Evolutionary conservation across 352 stramenopile species (phyloP), one percentile per base, ranked within the genome.

Genomic region (Phytopythium litorale): DNA sequence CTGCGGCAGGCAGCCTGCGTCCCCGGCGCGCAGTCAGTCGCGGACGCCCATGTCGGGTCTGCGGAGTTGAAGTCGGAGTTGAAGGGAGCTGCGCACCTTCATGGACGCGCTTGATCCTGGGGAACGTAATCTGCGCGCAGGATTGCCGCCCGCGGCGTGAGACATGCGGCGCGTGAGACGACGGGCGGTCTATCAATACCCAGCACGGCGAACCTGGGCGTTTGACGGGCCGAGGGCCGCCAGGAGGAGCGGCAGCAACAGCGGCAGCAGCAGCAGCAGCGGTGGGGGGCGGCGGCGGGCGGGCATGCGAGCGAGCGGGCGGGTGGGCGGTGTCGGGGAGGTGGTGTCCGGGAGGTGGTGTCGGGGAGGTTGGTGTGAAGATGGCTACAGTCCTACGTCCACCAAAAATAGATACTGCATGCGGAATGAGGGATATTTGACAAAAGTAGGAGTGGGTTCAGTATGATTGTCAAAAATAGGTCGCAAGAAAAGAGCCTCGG

Each of bases 1-100:
- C 19, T 79, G 57, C 30, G 69, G 21, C 42, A 63, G 37, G 63
- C 82, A 89, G 43, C 75, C 82, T 88, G 68, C 46, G 9, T n/a
- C 50, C 28, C 21, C 30, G 37, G 40, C 60, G 25, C 11, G 33
- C 33, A 38, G 33, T 38, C 33, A 38, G 33, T 38, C 33, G 33
- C 33, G 33, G 33, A 38, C 33, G 33, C 7, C 5, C 33, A 30
- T 30, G 2, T 30, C 28, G 28, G 28, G 28, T 30, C 33, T 9
- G 33, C 1, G 11, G 33, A 15, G 33, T 12, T 54, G 40, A 13
- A 33, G 25, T 6, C 16, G n/a, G n/a, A n/a, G n/a, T n/a, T n/a
- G n/a, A n/a, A n/a, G n/a, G n/a, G 30, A 3, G 8, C 30, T 0
- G 12, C 56, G 28, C 48, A 70, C 64, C 59, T 35, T 42, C 43